Evolutionary conservation across 2,329 filamentous ascomycete genomes (phyloP).

Genomic region (Stagonosporopsis rhizophila): DNA sequence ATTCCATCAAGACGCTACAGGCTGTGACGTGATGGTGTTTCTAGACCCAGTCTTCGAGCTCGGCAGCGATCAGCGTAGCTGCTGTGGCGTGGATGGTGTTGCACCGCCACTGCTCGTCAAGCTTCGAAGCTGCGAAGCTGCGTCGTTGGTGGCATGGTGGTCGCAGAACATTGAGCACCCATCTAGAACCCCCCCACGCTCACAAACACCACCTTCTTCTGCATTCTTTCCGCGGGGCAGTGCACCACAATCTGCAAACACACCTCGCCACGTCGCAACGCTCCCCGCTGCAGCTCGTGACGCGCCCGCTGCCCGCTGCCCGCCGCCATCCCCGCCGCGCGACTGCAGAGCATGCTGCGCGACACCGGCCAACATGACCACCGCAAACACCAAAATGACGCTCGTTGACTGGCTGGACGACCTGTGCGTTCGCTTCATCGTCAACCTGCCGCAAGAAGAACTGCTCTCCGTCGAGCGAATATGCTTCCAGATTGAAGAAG

Average conservation of each 20-base stretch:
- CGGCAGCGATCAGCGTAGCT: neutral
- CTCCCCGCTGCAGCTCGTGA: constrained; percentile 11
- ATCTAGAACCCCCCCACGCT: constrained; percentile 5
- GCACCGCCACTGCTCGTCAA: constrained; percentile 10
- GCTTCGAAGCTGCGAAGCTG: constrained; percentile 3
- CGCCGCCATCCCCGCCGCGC: constrained; percentile 15
- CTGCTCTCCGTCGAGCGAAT: constrained; percentile 89
- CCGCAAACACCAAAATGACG: constrained; percentile 75
- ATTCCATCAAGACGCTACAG: constrained; percentile 22
- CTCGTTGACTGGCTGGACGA: constrained; percentile 98
- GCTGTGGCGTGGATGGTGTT: constrained; percentile 12
- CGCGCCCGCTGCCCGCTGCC: constrained; percentile 12
- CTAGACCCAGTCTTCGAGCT: constrained; percentile 6
- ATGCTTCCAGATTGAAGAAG: constrained; percentile 98
- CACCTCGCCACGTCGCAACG: constrained; percentile 9
- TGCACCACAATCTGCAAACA: constrained; percentile 21
- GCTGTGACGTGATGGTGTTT: constrained; percentile 22
- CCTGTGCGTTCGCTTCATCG: constrained; percentile 95
- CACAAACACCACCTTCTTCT: constrained; percentile 23
- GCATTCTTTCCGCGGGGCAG: constrained; percentile 39
- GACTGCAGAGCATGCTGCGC: constrained; percentile 64
- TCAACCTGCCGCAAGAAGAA: constrained; percentile 93
- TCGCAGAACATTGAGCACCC: neutral
- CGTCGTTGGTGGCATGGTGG: neutral
- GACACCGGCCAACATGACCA: constrained; percentile 57